These are phyloP conservation scores for Trametes pubescens DNA, from an alignment of 1,284 basidiomycete species.

Conservation along the genomic window DNA sequence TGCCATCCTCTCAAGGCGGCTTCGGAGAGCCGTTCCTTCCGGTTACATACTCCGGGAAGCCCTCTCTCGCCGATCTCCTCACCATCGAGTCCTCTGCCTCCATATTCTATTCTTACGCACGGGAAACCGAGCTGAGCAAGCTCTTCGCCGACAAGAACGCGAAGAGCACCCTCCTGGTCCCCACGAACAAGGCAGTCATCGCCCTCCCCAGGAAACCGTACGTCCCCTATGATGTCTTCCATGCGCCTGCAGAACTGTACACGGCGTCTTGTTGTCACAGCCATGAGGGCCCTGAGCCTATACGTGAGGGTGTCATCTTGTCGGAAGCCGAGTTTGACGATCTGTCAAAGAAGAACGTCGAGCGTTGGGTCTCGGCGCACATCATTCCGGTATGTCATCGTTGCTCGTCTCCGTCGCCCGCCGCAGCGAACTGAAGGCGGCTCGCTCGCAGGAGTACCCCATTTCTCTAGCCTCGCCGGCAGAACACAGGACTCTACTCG, in stretches of 20 bases:
- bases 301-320: conserved; percentile 57
- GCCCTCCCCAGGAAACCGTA: conserved; percentile 78
- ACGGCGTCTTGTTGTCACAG: conserved; percentile 42
- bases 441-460: conserved; percentile 16
- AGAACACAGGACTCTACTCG: conserved; percentile 58
- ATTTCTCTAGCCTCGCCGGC: conserved; percentile 49
- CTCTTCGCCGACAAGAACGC: conserved; percentile 51
- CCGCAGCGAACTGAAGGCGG: conserved; percentile 16
- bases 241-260: conserved; percentile 5
- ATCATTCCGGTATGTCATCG: conserved; percentile 65
- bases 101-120: conserved; percentile 83
- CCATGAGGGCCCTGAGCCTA: conserved; percentile 59
- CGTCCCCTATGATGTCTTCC: conserved; percentile 39
- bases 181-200: conserved; percentile 86
- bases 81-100: conserved; percentile 76
- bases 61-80: conserved; percentile 72
- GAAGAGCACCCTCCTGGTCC: conserved; percentile 70
- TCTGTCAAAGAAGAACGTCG: conserved; percentile 66
- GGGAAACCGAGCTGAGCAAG: conserved; percentile 68
- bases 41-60: conserved; percentile 42
- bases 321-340: conserved; percentile 70
- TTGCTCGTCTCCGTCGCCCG: conserved; percentile 7
- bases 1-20: conserved; percentile 31
- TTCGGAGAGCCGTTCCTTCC: conserved; percentile 37
- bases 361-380: conserved; percentile 77